Base-by-base conservation (phyloP, 192 early-diverging fungal genomes). In the Obelidium mucronatum region DNA sequence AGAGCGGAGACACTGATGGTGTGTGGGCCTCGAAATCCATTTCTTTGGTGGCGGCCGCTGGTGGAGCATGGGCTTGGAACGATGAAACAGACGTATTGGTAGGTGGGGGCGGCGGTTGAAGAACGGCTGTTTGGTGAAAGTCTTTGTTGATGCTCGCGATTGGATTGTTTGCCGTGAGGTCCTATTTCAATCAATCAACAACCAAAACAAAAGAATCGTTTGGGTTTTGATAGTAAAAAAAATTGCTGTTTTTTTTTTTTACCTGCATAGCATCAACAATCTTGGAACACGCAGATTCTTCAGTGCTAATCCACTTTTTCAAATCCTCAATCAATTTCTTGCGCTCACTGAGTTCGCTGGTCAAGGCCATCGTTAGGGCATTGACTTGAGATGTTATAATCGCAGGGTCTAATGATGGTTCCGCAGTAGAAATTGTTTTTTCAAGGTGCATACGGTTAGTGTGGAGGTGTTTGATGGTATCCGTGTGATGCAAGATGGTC, bases 231-330 rank as follows among this genome's bases (percentile, higher is more conserved):
- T n/a, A n/a, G n/a, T n/a, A n/a, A n/a, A 13, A 51, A 13, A 22
- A 8, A 51, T 13, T 51, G 48, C 11, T 8, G 22, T 51, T 8
- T 51, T 13, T 51, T 51, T 22, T 13, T 8, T 8, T 58, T 51
- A 74, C 72, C 72, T 74, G 72, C 22, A 74, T 63, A 6, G 60
- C 72, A 61, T 51, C 40, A 24, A 62, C 33, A 51, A 74, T 74
- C 34, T 74, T 74, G 40, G 56, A 33, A 63, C 37, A 44, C 1
- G 72, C 56, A 2, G 6, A 6, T 39, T 74, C 60, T 62, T 74
- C 72, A 15, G 24, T 13, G 13, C 26, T 0, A 40, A 79, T 79
- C 72, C 70, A 74, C 30, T 63, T 79, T 53, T 48, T 74, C 48
- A 79, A 56, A 24, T 77, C 64, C 11, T 42, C 61, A 48, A 79